Evolutionary conservation across 139 green algal species (phyloP).

Genomic region (Haematococcus sp.): DNA sequence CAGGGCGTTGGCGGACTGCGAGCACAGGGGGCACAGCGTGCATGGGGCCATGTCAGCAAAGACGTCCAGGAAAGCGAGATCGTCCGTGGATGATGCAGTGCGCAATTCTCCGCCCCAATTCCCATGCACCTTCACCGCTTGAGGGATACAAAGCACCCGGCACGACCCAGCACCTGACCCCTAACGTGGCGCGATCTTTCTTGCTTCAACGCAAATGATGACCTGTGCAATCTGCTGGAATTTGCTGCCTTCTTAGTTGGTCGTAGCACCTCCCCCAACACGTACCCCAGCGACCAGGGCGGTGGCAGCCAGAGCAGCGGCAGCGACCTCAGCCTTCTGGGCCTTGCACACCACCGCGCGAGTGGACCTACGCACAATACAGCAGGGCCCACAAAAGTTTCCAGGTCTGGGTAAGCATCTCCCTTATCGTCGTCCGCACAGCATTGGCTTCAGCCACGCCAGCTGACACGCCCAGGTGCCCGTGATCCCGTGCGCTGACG

Average conservation of each 20-base stretch:
- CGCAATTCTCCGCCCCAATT: too few relatives aligned
- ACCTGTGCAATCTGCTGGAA: not conserved
- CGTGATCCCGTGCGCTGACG: too few relatives aligned
- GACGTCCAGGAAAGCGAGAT: not conserved
- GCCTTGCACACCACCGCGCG: conserved; percentile 41
- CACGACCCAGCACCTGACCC: not conserved
- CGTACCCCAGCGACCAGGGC: conserved; percentile 77
- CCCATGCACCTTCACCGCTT: not conserved
- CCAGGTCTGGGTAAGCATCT: too few relatives aligned
- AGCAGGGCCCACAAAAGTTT: too few relatives aligned
- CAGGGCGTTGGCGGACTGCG: conserved; percentile 76
- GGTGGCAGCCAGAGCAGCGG: conserved; percentile 58
- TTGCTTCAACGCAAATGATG: not conserved
- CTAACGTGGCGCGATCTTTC: not conserved
- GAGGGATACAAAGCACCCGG: not conserved
- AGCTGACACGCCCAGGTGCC: too few relatives aligned
- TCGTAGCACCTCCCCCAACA: not conserved
- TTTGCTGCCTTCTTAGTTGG: not conserved
- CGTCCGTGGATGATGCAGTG: not conserved
- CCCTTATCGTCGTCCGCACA: too few relatives aligned
- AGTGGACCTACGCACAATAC: too few relatives aligned
- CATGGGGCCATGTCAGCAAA: not conserved
- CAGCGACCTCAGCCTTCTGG: conserved; percentile 54
- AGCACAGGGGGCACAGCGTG: conserved; percentile 9
- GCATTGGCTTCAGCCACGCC: too few relatives aligned